These are phyloP conservation scores for Hypoxylon lienhwacheense DNA, from an alignment of 495 filamentous ascomycete genomes.

Conservation along the genomic window DNA sequence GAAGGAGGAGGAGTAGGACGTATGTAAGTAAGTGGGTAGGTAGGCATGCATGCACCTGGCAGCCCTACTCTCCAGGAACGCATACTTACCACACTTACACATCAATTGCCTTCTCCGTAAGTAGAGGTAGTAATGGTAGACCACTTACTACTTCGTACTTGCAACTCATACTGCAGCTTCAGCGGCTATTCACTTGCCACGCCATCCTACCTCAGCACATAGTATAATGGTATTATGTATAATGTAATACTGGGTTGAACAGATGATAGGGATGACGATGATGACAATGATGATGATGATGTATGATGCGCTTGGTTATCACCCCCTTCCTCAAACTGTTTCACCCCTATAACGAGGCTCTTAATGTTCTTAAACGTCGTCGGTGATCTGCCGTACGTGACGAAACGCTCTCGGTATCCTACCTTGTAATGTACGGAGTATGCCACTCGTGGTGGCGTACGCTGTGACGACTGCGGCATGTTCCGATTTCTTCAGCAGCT, in stretches of 20 bases:
- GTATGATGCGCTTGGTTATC: constrained; percentile 28
- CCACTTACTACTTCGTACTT: constrained; percentile 21
- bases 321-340: constrained; percentile 26
- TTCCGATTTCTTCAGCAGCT: constrained; percentile 11
- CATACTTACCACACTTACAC: constrained; percentile 8
- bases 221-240: too few relatives aligned
- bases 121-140: too few relatives aligned
- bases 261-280: neutral
- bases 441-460: constrained; percentile 11
- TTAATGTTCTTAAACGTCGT: constrained; percentile 15
- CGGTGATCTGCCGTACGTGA: constrained; percentile 12
- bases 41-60: constrained; percentile 25
- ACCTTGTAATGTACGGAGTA: neutral
- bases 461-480: constrained; percentile 2
- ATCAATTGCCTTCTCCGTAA: neutral
- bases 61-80: constrained; percentile 29
- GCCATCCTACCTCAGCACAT: constrained; percentile 13
- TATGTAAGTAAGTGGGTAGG: too few relatives aligned
- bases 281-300: constrained; percentile 15
- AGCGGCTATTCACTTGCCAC: constrained; percentile 32
- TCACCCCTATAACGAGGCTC: constrained; percentile 29
- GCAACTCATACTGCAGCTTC: constrained; percentile 15
- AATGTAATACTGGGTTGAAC: too few relatives aligned
- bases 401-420: constrained; percentile 11
- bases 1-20: neutral